Conservation (phyloP, 495 filamentous ascomycete species). For the Letharia lupina region DNA sequence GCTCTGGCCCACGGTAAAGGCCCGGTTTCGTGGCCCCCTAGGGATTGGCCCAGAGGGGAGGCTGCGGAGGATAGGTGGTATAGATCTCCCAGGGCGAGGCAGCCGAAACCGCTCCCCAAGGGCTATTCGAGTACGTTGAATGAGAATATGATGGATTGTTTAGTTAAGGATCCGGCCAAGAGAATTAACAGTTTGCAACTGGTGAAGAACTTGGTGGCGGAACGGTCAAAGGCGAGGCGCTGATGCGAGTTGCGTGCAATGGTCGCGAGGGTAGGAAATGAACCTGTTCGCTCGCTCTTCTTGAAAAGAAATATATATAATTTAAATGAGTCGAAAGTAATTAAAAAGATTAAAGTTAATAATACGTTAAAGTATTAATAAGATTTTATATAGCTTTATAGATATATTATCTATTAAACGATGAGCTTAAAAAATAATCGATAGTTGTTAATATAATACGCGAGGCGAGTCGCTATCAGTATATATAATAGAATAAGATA, state of each 20-base stretch:
- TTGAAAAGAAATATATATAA: too few relatives aligned
- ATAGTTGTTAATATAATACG: too few relatives aligned
- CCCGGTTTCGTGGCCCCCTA: not conserved
- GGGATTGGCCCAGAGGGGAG: not conserved
- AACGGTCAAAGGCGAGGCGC: not conserved
- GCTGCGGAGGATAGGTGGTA: not conserved
- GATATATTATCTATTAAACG: too few relatives aligned
- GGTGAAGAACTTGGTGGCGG: not conserved
- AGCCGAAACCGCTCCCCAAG: not conserved
- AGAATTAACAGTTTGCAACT: not conserved
- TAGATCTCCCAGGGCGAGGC: not conserved
- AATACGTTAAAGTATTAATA: too few relatives aligned
- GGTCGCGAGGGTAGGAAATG: too few relatives aligned
- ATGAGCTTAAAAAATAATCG: too few relatives aligned
- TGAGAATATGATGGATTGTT: constrained; percentile 8
- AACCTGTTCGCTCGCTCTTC: too few relatives aligned
- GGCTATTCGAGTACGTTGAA: constrained; percentile 2
- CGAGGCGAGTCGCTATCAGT: too few relatives aligned
- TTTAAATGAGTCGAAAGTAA: too few relatives aligned
- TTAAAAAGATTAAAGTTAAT: too few relatives aligned
- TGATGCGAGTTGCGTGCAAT: not conserved
- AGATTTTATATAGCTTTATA: too few relatives aligned
- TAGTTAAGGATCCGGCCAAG: not conserved
- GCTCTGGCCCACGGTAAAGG: not conserved
- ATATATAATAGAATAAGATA: too few relatives aligned